Evolutionary conservation across 805 yeast species (phyloP), one percentile per base, ranked within the genome.

Genomic region (Lipomyces sp.): DNA sequence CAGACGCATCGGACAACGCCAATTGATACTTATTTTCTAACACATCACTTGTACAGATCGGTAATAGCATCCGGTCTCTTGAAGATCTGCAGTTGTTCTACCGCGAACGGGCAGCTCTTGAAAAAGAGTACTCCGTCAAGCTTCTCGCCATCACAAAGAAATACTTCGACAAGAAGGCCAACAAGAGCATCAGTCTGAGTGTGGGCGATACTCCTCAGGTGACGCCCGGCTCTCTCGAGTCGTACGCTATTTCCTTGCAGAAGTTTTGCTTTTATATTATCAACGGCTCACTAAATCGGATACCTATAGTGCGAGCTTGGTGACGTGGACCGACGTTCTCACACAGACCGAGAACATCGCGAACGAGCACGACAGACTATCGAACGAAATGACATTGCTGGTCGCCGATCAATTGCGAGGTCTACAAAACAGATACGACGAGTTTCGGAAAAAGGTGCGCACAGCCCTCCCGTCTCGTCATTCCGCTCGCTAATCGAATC

Each of bases 221-320:
- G 38, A 93, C 99, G 0, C 98, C 98, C 0, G 98, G 99, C 0
- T 88, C 97, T 0, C 72, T 91, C 43, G 98, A 93, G 65, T 45
- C 45, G 59, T 55, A 39, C 6, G 51, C 31, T 8, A 26, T 11
- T 22, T 23, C 24, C 19, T 26, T 32, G 6, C 14, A 11, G 38
- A 11, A 11, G 23, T 18, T 42, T n/a, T 7, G 47, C 21, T 7
- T 23, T 7, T 18, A 7, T 13, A 13, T 8, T 26, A 3, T 21
- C n/a, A 19, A 31, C 29, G 21, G 14, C 6, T 5, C 21, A 19
- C 22, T 36, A 21, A n/a, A 5, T 22, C 28, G 23, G 18, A 19
- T 34, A 11, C 28, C 1, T 35, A 13, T 31, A 77, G 86, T 57
- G 95, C 96, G 0, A 75, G 86, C 14, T 70, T 90, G 55, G 95